These are phyloP conservation scores for Striga asiatica DNA, from an alignment of 257 asterid species.

Conservation along the genomic window DNA sequence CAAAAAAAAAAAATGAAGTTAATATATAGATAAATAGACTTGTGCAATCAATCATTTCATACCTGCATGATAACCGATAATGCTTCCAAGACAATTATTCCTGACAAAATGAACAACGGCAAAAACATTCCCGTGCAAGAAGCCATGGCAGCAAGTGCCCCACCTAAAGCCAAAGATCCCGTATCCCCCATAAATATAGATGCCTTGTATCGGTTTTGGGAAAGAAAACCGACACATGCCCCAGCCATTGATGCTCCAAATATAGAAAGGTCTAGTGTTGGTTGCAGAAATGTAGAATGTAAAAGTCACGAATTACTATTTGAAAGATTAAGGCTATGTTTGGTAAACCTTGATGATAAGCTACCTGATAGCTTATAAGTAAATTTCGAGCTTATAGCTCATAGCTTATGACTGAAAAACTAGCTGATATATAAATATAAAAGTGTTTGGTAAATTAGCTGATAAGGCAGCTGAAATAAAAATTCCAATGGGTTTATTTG, in stretches of 20 bases:
- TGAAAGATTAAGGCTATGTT: too few species aligned
- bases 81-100: slow-evolving; percentile 50
- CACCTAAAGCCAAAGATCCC: slow-evolving; percentile 85
- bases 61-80: slow-evolving; percentile 61
- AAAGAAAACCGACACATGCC: slow-evolving; percentile 86
- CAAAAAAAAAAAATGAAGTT: neutral
- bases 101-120: slow-evolving; percentile 75
- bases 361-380: too few species aligned
- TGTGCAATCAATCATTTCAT: too few species aligned
- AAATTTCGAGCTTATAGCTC: too few species aligned
- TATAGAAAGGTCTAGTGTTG: slow-evolving; percentile 56
- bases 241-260: slow-evolving; percentile 98
- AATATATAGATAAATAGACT: too few species aligned
- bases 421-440: too few species aligned
- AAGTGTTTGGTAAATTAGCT: too few species aligned
- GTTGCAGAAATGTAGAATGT: too few species aligned
- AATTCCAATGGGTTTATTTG: too few species aligned
- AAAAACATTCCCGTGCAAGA: slow-evolving; percentile 90
- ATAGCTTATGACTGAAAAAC: too few species aligned
- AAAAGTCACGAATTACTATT: slow-evolving; percentile 17
- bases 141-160: slow-evolving; percentile 97
- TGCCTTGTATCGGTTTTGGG: slow-evolving; percentile 71
- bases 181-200: slow-evolving; percentile 81
- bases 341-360: too few species aligned
- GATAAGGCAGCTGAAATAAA: too few species aligned